Conservation (phyloP, 116 monocot genomes). For the Phalaenopsis hybrid region DNA sequence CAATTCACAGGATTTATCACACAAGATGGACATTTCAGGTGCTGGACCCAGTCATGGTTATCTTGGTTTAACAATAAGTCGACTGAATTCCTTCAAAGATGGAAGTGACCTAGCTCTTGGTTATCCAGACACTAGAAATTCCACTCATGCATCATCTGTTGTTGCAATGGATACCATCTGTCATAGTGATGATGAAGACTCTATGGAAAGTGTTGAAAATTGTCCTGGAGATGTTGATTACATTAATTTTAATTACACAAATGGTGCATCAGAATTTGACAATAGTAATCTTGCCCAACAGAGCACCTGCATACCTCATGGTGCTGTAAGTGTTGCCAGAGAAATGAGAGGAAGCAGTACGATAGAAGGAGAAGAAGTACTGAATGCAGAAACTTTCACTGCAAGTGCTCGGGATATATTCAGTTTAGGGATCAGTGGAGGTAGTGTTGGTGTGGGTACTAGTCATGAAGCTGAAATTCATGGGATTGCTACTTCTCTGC, state of each 20-base stretch:
- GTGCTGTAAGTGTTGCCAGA: slow-evolving; percentile 62
- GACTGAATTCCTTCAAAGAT: slow-evolving; percentile 44
- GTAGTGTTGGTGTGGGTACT: slow-evolving; percentile 93
- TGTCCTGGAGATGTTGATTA: slow-evolving; percentile 67
- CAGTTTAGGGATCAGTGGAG: slow-evolving; percentile 89
- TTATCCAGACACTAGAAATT: slow-evolving; percentile 47
- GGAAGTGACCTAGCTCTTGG: slow-evolving; percentile 42
- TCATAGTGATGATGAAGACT: slow-evolving; percentile 55
- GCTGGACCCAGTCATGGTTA: slow-evolving; percentile 85
- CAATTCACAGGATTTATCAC: slow-evolving; percentile 29
- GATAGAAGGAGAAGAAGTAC: slow-evolving; percentile 74
- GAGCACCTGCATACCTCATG: slow-evolving; percentile 57
- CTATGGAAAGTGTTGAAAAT: slow-evolving; percentile 99
- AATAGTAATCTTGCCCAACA: slow-evolving; percentile 85
- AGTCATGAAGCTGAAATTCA: slow-evolving; percentile 99
- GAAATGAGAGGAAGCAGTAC: slow-evolving; percentile 85
- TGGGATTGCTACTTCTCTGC: slow-evolving; percentile 69
- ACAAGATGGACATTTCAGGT: slow-evolving; percentile 61
- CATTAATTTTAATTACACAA: slow-evolving; percentile 54
- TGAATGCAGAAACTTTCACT: slow-evolving; percentile 77
- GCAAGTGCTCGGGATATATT: slow-evolving; percentile 69
- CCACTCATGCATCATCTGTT: slow-evolving; percentile 83
- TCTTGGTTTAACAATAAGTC: slow-evolving; percentile 53
- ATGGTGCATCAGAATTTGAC: slow-evolving; percentile 57
- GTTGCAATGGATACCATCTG: slow-evolving; percentile 83